Conservation (phyloP, 306 rosid species). For the Dryas alaskensis region DNA sequence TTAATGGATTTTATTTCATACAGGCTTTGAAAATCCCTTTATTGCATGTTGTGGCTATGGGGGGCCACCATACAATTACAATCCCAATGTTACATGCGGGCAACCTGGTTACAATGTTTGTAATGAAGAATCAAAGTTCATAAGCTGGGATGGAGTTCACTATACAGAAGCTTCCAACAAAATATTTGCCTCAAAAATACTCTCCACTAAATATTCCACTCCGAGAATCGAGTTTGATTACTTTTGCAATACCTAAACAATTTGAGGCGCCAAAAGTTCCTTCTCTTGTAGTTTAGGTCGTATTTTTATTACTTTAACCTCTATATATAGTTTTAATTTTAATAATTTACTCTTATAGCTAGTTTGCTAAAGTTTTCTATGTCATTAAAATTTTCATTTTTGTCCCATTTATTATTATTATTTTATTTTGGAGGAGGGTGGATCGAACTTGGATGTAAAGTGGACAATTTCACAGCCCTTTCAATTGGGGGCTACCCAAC, state of each 20-base stretch:
- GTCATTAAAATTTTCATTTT: no score
- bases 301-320: no score
- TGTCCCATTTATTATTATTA: no score
- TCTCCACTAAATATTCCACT: conserved; percentile 23
- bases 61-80: conserved; percentile 29
- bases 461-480: no score
- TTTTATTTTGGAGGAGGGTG: no score
- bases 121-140: conserved; percentile 18
- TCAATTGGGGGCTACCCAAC: no score
- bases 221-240: conserved; percentile 7
- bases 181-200: conserved; percentile 26
- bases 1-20: no score
- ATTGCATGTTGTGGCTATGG: conserved; percentile 29
- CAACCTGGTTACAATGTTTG: conserved; percentile 14
- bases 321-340: no score
- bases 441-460: no score
- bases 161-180: conserved; percentile 27
- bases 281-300: no score
- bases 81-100: conserved; percentile 13
- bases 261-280: not conserved
- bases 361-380: no score
- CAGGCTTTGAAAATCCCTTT: conserved; percentile 27
- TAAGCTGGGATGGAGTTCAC: conserved; percentile 33
- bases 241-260: conserved; percentile 7
- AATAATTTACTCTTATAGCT: no score